Base-by-base conservation (phyloP, 192 early-diverging fungal species). In the Entomortierella lignicola region DNA sequence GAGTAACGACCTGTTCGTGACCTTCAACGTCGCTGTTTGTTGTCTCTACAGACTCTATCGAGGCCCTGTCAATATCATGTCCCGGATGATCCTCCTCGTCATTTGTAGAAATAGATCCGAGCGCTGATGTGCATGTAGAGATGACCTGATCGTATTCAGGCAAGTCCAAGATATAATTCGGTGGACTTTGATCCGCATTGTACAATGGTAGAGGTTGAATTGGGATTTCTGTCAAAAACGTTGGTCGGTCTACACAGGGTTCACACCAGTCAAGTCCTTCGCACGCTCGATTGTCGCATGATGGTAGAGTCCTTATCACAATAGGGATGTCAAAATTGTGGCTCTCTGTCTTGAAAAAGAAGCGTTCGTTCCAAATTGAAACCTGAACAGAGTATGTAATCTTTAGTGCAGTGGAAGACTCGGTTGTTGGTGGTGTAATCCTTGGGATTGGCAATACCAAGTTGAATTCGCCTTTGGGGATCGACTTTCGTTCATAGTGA, bases 231-330 rank as follows among this genome's bases (percentile, higher is more conserved):
- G 75, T 79, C 63, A 79, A 66, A 39, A 79, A 79, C 50, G 60
- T 79, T 44, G 75, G 75, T 12, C 75, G 61, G 17, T 79, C 75
- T 8, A 79, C 67, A 50, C 75, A 66, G 4, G 75, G 75, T 60
- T 79, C 75, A 42, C 75, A 79, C 75, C 75, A 79, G 37, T 79
- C 75, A 25, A 79, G 56, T 17, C 75, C 75, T 29, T 79, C 75
- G 34, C 75, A 79, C 0, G 67, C 63, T 39, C 62, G 47, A 60
- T 79, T 79, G 57, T 79, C 75, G 27, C 75, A 79, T 29, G 75
- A 79, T 6, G 75, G 67, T 48, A 79, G 44, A 25, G 75, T 79
- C 57, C 75, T 30, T 62, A 79, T 70, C 4, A 70, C 68, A 25
- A 79, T 79, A 3, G 75, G 75, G 18, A 79, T 31, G 27, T 70